phyloP scores from a whole-genome alignment of 2,329 filamentous ascomycete genomes.

The Pleurostoma richardsiae region DNA sequence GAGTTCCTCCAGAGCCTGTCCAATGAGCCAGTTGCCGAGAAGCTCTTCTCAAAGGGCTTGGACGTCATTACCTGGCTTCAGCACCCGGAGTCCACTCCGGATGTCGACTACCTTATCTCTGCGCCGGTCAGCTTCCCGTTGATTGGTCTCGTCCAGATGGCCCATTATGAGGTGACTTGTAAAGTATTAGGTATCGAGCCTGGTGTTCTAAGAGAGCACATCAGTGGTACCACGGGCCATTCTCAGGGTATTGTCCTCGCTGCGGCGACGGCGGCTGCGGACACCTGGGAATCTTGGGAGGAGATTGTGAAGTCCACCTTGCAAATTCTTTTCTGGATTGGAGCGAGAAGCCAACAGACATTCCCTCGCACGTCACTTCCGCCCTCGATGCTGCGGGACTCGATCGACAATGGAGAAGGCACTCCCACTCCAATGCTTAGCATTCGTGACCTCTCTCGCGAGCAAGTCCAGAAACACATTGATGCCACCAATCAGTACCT shows the following conservation, averaged over 20 bases:
- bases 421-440: conserved; percentile 95
- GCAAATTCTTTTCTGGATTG: conserved; percentile 97
- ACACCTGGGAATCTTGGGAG: conserved; percentile 89
- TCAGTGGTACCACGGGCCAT: conserved; percentile 88
- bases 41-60: conserved; percentile 95
- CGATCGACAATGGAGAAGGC: conserved; percentile 91
- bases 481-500: conserved; percentile 96
- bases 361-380: conserved; percentile 94
- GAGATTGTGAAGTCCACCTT: conserved; percentile 75
- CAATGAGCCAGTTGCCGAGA: conserved; percentile 79
- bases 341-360: conserved; percentile 91
- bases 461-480: conserved; percentile 92
- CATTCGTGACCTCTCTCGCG: conserved; percentile 84
- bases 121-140: conserved; percentile 93
- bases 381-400: conserved; percentile 86
- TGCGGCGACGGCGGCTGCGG: conserved; percentile 82
- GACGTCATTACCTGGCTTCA: conserved; percentile 93
- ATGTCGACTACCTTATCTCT: conserved; percentile 89
- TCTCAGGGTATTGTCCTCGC: conserved; percentile 95
- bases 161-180: conserved; percentile 93
- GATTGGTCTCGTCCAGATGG: conserved; percentile 92
- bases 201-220: conserved; percentile 76
- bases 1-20: conserved; percentile 83
- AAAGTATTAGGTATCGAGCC: conserved; percentile 86
- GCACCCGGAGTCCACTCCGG: conserved; percentile 82